Evolutionary conservation across 768 basidiomycete genomes (phyloP).

Genomic region (Leucosporidium yakuticum): DNA sequence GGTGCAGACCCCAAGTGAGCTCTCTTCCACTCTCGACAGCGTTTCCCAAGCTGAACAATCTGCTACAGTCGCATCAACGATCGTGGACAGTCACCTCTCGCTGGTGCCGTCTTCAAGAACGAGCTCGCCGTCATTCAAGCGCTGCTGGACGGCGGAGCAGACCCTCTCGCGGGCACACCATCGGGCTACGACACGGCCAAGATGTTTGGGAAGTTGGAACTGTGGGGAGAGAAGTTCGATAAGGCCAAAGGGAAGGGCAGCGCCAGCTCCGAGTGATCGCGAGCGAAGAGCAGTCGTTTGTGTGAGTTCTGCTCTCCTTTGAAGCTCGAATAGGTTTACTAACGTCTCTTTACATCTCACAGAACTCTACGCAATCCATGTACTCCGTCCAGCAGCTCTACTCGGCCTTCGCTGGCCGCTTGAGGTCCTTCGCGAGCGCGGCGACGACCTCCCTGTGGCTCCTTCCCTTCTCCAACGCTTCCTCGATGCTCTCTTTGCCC

Average conservation of each 20-base stretch:
- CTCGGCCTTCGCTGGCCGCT: too few species aligned
- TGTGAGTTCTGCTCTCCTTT: too few species aligned
- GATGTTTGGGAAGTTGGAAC: conserved; percentile 59
- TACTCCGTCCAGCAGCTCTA: too few species aligned
- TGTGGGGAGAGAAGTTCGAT: conserved; percentile 12
- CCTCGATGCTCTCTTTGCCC: conserved; percentile 2
- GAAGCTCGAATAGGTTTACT: too few species aligned
- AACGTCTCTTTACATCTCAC: too few species aligned
- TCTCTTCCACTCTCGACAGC: neutral
- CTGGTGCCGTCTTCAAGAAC: conserved; percentile 71
- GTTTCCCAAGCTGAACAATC: conserved; percentile 46
- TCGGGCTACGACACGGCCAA: conserved; percentile 63
- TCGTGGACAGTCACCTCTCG: conserved; percentile 63
- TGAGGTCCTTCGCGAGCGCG: too few species aligned
- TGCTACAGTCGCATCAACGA: conserved; percentile 54
- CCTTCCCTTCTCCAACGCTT: neutral
- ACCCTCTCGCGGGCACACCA: conserved; percentile 61
- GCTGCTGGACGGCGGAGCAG: conserved; percentile 55
- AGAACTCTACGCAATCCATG: too few species aligned
- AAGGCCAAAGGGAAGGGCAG: conserved; percentile 3
- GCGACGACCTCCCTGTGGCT: neutral
- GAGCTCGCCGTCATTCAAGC: conserved; percentile 59
- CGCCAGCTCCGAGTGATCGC: too few species aligned
- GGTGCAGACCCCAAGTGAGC: conserved; percentile 49
- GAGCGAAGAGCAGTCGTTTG: too few species aligned